Evolutionary conservation across 2,329 filamentous ascomycete genomes (phyloP).

Genomic region (Claviceps fusiformis): DNA sequence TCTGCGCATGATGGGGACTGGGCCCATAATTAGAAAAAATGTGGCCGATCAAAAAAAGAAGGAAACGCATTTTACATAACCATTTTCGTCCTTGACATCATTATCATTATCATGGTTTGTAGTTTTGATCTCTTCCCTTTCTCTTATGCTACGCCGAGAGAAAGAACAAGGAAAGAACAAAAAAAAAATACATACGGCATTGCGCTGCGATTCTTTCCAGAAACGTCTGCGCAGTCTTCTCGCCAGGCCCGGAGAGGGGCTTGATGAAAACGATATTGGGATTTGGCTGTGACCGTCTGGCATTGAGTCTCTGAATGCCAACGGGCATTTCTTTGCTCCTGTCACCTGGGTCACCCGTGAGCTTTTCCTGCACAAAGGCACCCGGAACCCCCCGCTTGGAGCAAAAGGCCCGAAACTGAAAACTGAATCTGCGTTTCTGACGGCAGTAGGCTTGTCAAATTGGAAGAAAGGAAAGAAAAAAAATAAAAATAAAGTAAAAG

Average conservation of each 20-base stretch:
- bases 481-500: no score
- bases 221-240: constrained; percentile 52
- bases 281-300: constrained; percentile 61
- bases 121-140: not conserved
- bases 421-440: no score
- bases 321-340: constrained; percentile 46
- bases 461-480: no score
- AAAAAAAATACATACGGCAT: constrained; percentile 39
- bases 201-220: constrained; percentile 68
- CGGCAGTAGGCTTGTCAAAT: no score
- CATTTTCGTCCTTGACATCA: no score
- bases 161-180: not conserved
- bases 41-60: no score
- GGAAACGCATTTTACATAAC: no score
- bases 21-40: no score
- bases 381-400: no score
- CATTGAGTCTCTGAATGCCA: constrained; percentile 68
- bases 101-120: no score
- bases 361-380: no score
- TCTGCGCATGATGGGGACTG: constrained; percentile 56
- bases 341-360: not conserved
- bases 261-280: constrained; percentile 75
- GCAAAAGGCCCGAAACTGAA: no score
- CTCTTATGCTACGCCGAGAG: not conserved
- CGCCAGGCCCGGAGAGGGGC: constrained; percentile 51